Percentiles rank a stretch among this genome's conserved stretches.
These are phyloP conservation scores for Amaranthus hypochondriacus DNA, from an alignment of 148 eudicot genomes.

Conservation along the genomic window DNA sequence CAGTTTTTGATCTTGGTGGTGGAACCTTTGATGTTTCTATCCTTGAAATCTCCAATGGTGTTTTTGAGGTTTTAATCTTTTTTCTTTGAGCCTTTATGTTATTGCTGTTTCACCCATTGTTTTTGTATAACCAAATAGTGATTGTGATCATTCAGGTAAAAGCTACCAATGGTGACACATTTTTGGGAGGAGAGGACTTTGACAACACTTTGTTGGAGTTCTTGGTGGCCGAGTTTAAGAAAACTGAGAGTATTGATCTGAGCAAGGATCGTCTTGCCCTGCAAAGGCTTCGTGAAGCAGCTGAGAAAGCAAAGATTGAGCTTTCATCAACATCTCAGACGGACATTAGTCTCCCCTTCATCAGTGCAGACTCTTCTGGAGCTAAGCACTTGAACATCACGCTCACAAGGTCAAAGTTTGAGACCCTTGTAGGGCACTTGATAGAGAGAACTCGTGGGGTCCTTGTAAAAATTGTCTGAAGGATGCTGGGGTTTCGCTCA, in stretches of 20 bases:
- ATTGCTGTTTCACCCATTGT: background rate
- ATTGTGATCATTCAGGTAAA: slow-evolving; percentile 47
- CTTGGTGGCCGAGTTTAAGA: slow-evolving; percentile 74
- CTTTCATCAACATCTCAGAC: slow-evolving; percentile 92
- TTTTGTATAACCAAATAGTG: slow-evolving; percentile 3
- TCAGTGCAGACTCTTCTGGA: slow-evolving; percentile 88
- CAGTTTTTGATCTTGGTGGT: slow-evolving; percentile 97
- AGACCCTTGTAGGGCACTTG: slow-evolving; percentile 66
- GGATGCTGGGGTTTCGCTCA: slow-evolving; percentile 71
- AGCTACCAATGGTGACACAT: slow-evolving; percentile 99
- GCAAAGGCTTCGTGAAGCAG: slow-evolving; percentile 93
- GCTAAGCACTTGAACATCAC: slow-evolving; percentile 93
- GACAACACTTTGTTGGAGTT: slow-evolving; percentile 80
- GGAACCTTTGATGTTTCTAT: slow-evolving; percentile 98
- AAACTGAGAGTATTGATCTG: slow-evolving; percentile 67
- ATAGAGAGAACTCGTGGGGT: slow-evolving; percentile 70
- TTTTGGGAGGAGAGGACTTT: slow-evolving; percentile 96
- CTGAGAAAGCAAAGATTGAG: slow-evolving; percentile 95
- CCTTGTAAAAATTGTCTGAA: slow-evolving; percentile 87
- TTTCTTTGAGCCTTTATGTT: background rate
- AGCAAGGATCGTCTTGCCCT: slow-evolving; percentile 73
- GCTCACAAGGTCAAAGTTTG: slow-evolving; percentile 83
- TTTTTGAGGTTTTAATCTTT: slow-evolving; percentile 67
- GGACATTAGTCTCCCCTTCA: slow-evolving; percentile 85
- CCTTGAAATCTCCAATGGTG: slow-evolving; percentile 88